Evolutionary conservation across 1,284 basidiomycete species (phyloP), one percentile per base, ranked within the genome.

Genomic region (Apiotrichum domesticum): DNA sequence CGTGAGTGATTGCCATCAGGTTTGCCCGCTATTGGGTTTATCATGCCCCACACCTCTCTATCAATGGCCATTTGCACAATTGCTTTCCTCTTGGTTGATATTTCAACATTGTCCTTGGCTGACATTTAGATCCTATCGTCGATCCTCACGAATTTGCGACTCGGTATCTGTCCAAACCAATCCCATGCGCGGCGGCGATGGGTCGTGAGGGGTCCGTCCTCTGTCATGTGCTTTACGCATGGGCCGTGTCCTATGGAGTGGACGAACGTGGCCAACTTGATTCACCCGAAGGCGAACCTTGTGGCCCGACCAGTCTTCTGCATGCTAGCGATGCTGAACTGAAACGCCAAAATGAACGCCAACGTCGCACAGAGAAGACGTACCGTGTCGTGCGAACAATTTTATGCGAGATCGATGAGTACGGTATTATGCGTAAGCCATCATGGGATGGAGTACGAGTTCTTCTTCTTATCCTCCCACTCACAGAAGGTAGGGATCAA

Each of bases 171-270:
- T 68, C 66, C 29, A 60, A 59, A 3, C 49, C 66, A 21, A 60
- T 63, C 3, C 85, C 74, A 65, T 80, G 46, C 79, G 85, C 62
- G 81, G 85, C 72, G 64, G 78, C 64, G 80, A 86, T 71, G 84
- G 77, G 75, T 4, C 63, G 66, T 2, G 85, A 52, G 78, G 79
- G 77, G 7, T 67, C 73, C 7, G 66, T 77, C 46, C 57, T 70
- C 74, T 77, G 81, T 48, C 62, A 65, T 55, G 61, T 86, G 32
- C 78, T 92, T 15, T 87, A 88, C 52, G 82, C 86, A 15, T 94
- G 90, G 90, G 90, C 88, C 0, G 82, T 85, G 2, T 89, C 87
- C 34, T 92, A 88, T 69, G 90, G 91, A 29, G 78, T 93, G 46
- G 84, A 93, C 71, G 87, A 90, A 65, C 80, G 79, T 33, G 90